phyloP scores from a whole-genome alignment of 1,284 basidiomycete genomes.

The Cryptococcus floricola region DNA sequence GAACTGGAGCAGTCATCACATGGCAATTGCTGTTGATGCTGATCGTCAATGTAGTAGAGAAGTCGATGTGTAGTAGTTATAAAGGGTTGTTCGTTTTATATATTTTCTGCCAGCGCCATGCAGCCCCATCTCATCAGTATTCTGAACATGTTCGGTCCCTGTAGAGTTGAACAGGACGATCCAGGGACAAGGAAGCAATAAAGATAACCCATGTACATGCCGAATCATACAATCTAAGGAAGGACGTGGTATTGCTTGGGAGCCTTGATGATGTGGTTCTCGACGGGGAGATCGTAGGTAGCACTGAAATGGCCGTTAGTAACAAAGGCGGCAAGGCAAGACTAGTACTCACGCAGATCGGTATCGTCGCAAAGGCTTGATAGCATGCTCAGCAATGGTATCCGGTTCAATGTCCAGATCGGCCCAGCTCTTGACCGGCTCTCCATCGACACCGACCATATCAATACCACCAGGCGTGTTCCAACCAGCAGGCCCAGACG shows the following conservation, averaged over 20 bases:
- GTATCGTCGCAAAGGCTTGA: constrained; percentile 86
- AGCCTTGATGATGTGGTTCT: constrained; percentile 47
- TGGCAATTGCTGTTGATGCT: constrained; percentile 7
- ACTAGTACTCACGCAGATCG: constrained; percentile 59
- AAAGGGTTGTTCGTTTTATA: no score
- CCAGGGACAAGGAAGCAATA: background rate
- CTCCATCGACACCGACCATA: constrained; percentile 45
- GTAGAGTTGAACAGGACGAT: background rate
- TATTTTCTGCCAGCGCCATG: no score
- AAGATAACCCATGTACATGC: constrained; percentile 3
- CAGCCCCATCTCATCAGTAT: background rate
- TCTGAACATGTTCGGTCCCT: background rate
- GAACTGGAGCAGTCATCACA: constrained; percentile 3
- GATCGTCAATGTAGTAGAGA: background rate
- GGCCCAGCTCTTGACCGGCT: constrained; percentile 51
- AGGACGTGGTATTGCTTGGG: constrained; percentile 51
- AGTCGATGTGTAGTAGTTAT: background rate
- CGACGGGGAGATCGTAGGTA: constrained; percentile 49
- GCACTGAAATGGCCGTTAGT: constrained; percentile 23
- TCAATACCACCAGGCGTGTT: constrained; percentile 50
- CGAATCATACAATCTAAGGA: constrained; percentile 36
- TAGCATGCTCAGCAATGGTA: constrained; percentile 83
- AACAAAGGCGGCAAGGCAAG: background rate
- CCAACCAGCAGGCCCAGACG: constrained; percentile 44
- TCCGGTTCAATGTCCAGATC: constrained; percentile 64